A percentile compares a stretch with the other conserved stretches of the same genome.
phyloP scores from a whole-genome alignment of 2,329 filamentous ascomycete genomes.

The Microcyclospora tardicrescens region DNA sequence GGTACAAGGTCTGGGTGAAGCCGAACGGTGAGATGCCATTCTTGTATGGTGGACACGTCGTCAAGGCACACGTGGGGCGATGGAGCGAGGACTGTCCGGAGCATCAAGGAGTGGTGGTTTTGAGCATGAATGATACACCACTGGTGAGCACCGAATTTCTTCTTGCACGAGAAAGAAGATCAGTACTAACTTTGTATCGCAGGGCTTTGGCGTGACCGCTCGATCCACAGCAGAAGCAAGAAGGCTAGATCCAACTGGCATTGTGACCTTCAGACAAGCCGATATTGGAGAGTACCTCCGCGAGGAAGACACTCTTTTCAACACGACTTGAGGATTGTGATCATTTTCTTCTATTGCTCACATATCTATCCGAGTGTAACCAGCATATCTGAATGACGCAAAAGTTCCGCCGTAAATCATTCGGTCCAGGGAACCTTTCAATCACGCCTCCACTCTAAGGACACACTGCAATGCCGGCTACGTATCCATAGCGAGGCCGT shows the following conservation, averaged over 20 bases:
- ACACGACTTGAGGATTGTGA: constrained; percentile 29
- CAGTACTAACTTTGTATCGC: constrained; percentile 11
- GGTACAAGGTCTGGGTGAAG: constrained; percentile 97
- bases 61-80: constrained; percentile 69
- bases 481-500: neutral
- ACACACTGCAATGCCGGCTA: neutral
- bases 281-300: constrained; percentile 92
- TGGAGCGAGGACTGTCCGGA: constrained; percentile 89
- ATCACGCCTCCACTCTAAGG: no score
- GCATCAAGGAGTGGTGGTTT: constrained; percentile 81
- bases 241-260: constrained; percentile 76
- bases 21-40: constrained; percentile 96
- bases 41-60: constrained; percentile 81
- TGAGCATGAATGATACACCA: constrained; percentile 83
- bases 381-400: neutral
- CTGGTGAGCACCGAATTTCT: constrained; percentile 32
- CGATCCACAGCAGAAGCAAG: constrained; percentile 72
- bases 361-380: neutral
- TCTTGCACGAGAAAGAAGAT: neutral
- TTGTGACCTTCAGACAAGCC: constrained; percentile 80
- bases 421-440: no score
- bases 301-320: constrained; percentile 56
- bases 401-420: no score
- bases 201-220: constrained; percentile 89
- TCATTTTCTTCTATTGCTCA: neutral